A percentile compares a stretch with the other conserved stretches of the same genome.
phyloP scores from a whole-genome alignment of 2,329 filamentous ascomycete species.

The Dryadomyces sulphureus region DNA sequence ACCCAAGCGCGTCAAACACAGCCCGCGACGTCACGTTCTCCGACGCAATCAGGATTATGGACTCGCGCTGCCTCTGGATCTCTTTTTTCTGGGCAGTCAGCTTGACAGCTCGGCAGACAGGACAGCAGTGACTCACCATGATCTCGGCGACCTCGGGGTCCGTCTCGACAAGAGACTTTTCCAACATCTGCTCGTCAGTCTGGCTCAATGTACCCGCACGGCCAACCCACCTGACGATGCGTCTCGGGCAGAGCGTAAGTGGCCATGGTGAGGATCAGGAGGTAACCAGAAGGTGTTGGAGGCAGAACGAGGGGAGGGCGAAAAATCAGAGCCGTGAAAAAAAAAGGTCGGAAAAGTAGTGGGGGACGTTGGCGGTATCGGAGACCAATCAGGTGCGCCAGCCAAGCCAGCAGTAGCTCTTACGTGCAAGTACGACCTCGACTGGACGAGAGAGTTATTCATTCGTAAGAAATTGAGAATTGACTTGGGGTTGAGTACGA shows the following conservation, averaged over 20 bases:
- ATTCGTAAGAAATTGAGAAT: too few species aligned
- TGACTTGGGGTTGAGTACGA: too few species aligned
- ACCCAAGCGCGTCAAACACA: conserved; percentile 93
- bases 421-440: too few species aligned
- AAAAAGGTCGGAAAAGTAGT: background rate
- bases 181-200: conserved; percentile 95
- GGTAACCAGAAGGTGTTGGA: background rate
- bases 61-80: conserved; percentile 94
- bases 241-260: conserved; percentile 14
- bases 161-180: conserved; percentile 80
- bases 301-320: background rate
- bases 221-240: conserved; percentile 11
- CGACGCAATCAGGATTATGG: conserved; percentile 94
- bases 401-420: too few species aligned
- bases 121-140: conserved; percentile 58
- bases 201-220: too few species aligned
- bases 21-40: conserved; percentile 98
- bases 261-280: conserved; percentile 17
- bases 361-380: background rate
- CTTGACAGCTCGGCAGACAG: conserved; percentile 5
- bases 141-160: conserved; percentile 93
- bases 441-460: too few species aligned
- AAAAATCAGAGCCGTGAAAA: background rate
- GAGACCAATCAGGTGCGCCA: background rate
- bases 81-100: conserved; percentile 55